A percentile compares a stretch with the other conserved stretches of the same genome.
Evolutionary conservation across 768 basidiomycete species (phyloP).

Genomic region (Scleroderma bovista): DNA sequence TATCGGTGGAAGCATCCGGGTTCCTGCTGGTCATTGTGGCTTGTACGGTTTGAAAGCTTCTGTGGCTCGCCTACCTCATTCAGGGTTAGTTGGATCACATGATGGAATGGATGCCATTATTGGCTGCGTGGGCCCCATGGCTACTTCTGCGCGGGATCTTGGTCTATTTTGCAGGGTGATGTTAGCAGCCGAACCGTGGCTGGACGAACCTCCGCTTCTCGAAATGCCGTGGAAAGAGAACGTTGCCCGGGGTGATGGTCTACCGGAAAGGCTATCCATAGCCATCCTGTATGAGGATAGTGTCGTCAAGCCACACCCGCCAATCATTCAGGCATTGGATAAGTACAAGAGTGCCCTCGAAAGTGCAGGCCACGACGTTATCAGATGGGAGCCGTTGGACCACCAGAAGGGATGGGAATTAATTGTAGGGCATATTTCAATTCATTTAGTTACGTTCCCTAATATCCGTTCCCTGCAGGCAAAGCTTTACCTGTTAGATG

Average conservation of each 20-base stretch:
- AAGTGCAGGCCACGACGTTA: conserved; percentile 47
- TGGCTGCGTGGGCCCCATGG: conserved; percentile 45
- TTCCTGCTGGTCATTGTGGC: conserved; percentile 38
- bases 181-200: conserved; percentile 44
- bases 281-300: conserved; percentile 49
- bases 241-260: conserved; percentile 31
- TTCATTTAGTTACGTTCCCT: conserved; percentile 10
- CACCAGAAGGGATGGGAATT: conserved; percentile 43
- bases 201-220: conserved; percentile 39
- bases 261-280: conserved; percentile 39
- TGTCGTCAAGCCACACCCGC: conserved; percentile 45
- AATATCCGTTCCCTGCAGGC: conserved; percentile 22
- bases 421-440: conserved; percentile 31
- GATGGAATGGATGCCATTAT: conserved; percentile 50
- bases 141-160: conserved; percentile 44
- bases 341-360: conserved; percentile 34
- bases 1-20: conserved; percentile 43
- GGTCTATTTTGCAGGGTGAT: conserved; percentile 44
- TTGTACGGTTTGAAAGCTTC: conserved; percentile 43
- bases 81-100: conserved; percentile 43
- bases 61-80: conserved; percentile 47
- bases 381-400: conserved; percentile 41
- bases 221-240: conserved; percentile 45
- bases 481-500: conserved; percentile 46
- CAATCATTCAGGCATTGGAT: conserved; percentile 38